Evolutionary conservation across 306 rosid species (phyloP).

Genomic region (Aeschynomene evenia): DNA sequence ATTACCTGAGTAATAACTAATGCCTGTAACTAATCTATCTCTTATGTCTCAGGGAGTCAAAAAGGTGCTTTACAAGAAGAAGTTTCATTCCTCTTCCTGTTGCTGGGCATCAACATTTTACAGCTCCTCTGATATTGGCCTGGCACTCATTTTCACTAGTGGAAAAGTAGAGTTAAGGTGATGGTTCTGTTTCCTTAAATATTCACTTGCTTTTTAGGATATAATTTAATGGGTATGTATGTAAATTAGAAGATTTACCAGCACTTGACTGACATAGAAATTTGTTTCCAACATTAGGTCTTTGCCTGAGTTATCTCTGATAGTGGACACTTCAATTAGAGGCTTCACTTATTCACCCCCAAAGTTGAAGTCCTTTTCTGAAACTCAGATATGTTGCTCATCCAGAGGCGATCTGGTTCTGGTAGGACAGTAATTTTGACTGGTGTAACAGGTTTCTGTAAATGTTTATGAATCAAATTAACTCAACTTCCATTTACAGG

Average conservation of each 20-base stretch:
- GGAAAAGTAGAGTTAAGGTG: slow-evolving; percentile 88
- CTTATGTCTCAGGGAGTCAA: slow-evolving; percentile 65
- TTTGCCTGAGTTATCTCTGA: slow-evolving; percentile 66
- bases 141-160: slow-evolving; percentile 53
- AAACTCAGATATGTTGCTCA: slow-evolving; percentile 63
- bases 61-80: slow-evolving; percentile 83
- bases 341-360: slow-evolving; percentile 66
- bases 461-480: neutral
- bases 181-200: neutral
- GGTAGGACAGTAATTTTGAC: slow-evolving; percentile 47
- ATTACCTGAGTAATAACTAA: too few species aligned
- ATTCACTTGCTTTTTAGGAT: neutral
- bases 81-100: slow-evolving; percentile 69
- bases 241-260: neutral
- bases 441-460: neutral
- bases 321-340: slow-evolving; percentile 63
- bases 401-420: slow-evolving; percentile 67
- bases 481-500: slow-evolving; percentile 48
- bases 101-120: slow-evolving; percentile 85
- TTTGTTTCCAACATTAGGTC: slow-evolving; percentile 47
- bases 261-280: neutral
- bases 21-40: slow-evolving; percentile 10
- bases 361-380: slow-evolving; percentile 50
- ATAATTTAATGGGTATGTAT: neutral
- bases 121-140: slow-evolving; percentile 46